A percentile compares a stretch with the other conserved stretches of the same genome.
Evolutionary conservation across 2,329 filamentous ascomycete species (phyloP).

Genomic region (Penicillium griseofulvum): DNA sequence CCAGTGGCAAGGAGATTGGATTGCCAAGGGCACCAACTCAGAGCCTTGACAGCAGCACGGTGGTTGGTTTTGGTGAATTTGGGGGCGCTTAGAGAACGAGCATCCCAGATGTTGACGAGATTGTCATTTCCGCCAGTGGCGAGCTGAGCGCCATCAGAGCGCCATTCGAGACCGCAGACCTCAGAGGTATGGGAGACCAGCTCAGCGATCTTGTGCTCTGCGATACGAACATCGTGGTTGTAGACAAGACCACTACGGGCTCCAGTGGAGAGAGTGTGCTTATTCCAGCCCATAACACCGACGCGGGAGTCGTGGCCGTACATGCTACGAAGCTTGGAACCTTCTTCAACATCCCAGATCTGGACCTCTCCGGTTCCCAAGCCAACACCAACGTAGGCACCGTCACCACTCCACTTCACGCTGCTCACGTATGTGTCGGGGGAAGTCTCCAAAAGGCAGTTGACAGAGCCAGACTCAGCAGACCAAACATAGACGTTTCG

Average conservation of each 20-base stretch:
- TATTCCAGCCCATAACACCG: slow-evolving; percentile 98
- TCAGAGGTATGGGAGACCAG: slow-evolving; percentile 96
- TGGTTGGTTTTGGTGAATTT: slow-evolving; percentile 99
- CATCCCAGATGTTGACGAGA: slow-evolving; percentile 98
- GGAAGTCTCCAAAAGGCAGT: slow-evolving; percentile 80
- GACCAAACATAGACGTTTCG: slow-evolving; percentile 99
- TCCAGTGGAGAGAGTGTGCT: slow-evolving; percentile 93
- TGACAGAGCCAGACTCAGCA: slow-evolving; percentile 85
- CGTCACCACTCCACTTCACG: slow-evolving; percentile 97
- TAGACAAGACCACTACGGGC: slow-evolving; percentile 91
- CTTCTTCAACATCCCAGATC: slow-evolving; percentile 98
- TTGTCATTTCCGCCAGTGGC: slow-evolving; percentile 99
- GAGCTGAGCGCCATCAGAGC: slow-evolving; percentile 91
- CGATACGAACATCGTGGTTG: slow-evolving; percentile 98
- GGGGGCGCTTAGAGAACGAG: slow-evolving; percentile 83
- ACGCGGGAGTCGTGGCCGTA: slow-evolving; percentile 95
- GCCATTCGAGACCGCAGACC: slow-evolving; percentile 97
- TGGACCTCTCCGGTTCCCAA: slow-evolving; percentile 95
- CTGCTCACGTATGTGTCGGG: slow-evolving; percentile 95
- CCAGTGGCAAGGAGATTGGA: slow-evolving; percentile 94
- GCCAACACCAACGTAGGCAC: slow-evolving; percentile 92
- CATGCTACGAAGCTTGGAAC: slow-evolving; percentile 96
- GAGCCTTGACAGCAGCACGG: slow-evolving; percentile 95
- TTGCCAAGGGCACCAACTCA: slow-evolving; percentile 99
- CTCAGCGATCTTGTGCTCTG: slow-evolving; percentile 96